Evolutionary conservation across 257 asterid genomes (phyloP).

Genomic region (Datura wrightii): DNA sequence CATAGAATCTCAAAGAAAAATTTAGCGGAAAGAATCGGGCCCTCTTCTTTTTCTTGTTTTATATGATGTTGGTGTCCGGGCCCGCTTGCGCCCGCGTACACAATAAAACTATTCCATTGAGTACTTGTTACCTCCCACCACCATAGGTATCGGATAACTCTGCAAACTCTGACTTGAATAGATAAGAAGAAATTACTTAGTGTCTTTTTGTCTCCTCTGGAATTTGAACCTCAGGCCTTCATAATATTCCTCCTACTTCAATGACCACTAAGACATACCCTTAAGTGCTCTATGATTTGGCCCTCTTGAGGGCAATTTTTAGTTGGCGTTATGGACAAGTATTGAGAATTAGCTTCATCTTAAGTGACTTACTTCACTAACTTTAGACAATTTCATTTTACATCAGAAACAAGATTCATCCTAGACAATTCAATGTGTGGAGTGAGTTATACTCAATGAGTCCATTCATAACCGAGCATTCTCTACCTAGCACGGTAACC

Average conservation of each 20-base stretch:
- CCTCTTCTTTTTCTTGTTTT: neutral
- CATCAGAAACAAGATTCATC: neutral
- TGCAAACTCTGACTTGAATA: neutral
- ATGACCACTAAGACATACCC: neutral
- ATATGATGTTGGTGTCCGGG: neutral
- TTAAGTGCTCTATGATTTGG: neutral
- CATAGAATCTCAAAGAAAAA: neutral
- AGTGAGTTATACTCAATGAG: neutral
- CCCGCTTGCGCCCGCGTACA: neutral
- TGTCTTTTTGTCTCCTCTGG: too few relatives aligned
- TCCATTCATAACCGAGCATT: neutral
- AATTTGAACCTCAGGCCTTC: neutral
- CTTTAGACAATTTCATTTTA: neutral
- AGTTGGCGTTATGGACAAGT: neutral
- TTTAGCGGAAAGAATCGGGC: neutral
- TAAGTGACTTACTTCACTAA: slow-evolving; percentile 20
- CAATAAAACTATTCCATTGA: neutral
- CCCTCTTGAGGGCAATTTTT: neutral
- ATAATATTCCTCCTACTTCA: neutral
- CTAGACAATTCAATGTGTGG: neutral
- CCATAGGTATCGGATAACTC: neutral
- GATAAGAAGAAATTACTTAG: too few relatives aligned
- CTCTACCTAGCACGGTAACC: neutral
- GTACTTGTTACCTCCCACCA: neutral
- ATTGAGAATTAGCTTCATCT: neutral